Percentiles rank a stretch among this genome's conserved stretches.
Evolutionary conservation across 768 basidiomycete species (phyloP).

Genomic region (Gyrodon lividus): DNA sequence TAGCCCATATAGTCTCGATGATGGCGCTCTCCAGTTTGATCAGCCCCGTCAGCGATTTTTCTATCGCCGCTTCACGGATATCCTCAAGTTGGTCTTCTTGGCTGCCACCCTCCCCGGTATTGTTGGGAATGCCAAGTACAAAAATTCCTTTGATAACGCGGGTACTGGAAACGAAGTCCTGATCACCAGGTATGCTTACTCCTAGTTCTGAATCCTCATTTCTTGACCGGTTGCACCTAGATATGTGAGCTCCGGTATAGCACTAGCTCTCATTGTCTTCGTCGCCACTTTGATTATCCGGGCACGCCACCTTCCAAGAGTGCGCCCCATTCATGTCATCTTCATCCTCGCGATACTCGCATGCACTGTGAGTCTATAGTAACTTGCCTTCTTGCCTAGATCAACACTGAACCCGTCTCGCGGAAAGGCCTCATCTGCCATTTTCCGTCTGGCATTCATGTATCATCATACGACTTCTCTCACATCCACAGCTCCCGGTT

Average conservation of each 20-base stretch:
- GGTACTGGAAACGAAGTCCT: slow-evolving; percentile 19
- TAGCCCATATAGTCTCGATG: background rate
- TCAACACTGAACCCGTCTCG: background rate
- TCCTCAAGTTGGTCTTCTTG: slow-evolving; percentile 29
- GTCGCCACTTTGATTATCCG: slow-evolving; percentile 20
- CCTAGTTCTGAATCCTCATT: background rate
- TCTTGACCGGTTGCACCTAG: slow-evolving; percentile 10
- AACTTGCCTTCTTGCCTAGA: background rate
- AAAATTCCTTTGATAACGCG: slow-evolving; percentile 18
- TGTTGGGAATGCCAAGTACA: slow-evolving; percentile 24
- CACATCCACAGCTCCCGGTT: slow-evolving; percentile 26
- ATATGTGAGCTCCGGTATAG: slow-evolving; percentile 29
- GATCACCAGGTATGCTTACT: slow-evolving; percentile 23
- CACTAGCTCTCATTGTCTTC: slow-evolving; percentile 23
- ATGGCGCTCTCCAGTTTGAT: slow-evolving; percentile 23
- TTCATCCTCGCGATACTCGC: slow-evolving; percentile 18
- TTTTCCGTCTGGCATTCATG: slow-evolving; percentile 44
- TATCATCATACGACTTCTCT: slow-evolving; percentile 34
- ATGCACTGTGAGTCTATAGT: slow-evolving; percentile 33
- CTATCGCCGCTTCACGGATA: slow-evolving; percentile 30
- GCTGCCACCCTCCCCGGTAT: slow-evolving; percentile 32
- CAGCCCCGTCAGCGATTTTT: slow-evolving; percentile 27
- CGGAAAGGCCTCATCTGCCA: slow-evolving; percentile 24
- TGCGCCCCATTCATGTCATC: slow-evolving; percentile 22
- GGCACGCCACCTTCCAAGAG: slow-evolving; percentile 28